Evolutionary conservation across 441 rosid species (phyloP), one percentile per base, ranked within the genome.

Genomic region (Pelargonium cotyledonis): DNA sequence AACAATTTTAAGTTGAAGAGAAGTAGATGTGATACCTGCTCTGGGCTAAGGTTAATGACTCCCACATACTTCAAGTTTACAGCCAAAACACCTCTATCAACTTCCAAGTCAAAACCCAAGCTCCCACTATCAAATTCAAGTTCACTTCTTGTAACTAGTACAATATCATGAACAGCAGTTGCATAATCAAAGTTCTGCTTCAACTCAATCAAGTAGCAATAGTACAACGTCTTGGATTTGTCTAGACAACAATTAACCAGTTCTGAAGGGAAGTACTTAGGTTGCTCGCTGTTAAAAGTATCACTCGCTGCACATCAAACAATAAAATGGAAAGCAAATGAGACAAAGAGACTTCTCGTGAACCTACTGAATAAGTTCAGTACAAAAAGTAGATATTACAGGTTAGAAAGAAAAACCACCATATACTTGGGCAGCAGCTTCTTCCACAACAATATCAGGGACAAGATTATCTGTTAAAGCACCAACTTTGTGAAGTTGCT

Each of bases 401-500:
- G 49, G 65, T 14, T 9, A 58, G 26, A 15, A 58, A 72, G 44
- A 74, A 66, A 62, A 69, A 43, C 70, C 79, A 83, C 84, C 89
- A 72, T 68, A 46, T 65, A 76, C 83, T 78, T 80, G 80, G 41
- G 49, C 75, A 46, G 64, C 74, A 68, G 77, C 75, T 82, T 92
- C 88, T 77, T 85, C 95, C 47, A 55, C 70, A 55, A 88, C 81
- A 75, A 79, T 83, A 75, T 85, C 92, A 58, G 97, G 99, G 72
- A 95, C 85, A 72, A 92, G 96, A 75, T 89, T 49, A 83, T 90
- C 96, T 19, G 85, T 89, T 68, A 95, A 82, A 75, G 96, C 89
- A 58, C 95, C 93, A 81, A 74, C 70, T 72, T 63, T 1, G 61
- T 95, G 89, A 26, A 95, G 91, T 71, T 84, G 74, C 78, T 81